Percentiles rank a stretch among this genome's conserved stretches.
These are phyloP conservation scores for Fusarium sp. DNA, from an alignment of 2,329 filamentous ascomycete genomes.

Conservation along the genomic window DNA sequence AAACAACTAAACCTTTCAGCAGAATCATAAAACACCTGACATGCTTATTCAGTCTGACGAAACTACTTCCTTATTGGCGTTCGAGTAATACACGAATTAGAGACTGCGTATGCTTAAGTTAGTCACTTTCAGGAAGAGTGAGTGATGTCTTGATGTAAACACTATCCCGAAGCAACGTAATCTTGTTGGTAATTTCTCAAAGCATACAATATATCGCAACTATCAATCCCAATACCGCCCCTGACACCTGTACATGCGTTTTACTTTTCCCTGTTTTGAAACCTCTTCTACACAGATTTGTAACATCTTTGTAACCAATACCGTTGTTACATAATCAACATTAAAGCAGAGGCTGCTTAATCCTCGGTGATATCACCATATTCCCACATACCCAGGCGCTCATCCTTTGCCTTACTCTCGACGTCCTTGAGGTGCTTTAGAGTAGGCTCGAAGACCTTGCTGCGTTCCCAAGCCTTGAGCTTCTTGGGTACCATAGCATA, in stretches of 20 bases:
- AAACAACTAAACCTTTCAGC: slow-evolving; percentile 1
- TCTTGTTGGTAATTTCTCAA: slow-evolving; percentile 16
- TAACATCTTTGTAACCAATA: slow-evolving; percentile 29
- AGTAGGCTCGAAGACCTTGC: slow-evolving; percentile 75
- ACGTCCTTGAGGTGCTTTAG: slow-evolving; percentile 79
- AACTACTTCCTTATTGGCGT: slow-evolving; percentile 22
- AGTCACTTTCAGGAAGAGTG: slow-evolving; percentile 17
- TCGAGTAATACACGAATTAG: background rate
- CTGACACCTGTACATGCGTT: slow-evolving; percentile 34
- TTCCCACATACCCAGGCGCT: slow-evolving; percentile 93
- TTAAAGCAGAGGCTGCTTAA: slow-evolving; percentile 56
- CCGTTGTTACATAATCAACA: slow-evolving; percentile 18
- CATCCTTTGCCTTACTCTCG: slow-evolving; percentile 82
- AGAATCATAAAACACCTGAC: slow-evolving; percentile 14
- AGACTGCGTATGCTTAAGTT: slow-evolving; percentile 23
- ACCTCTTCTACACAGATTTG: slow-evolving; percentile 16
- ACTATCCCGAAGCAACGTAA: slow-evolving; percentile 8
- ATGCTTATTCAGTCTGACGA: slow-evolving; percentile 15
- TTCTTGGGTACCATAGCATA: slow-evolving; percentile 93
- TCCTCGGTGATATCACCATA: slow-evolving; percentile 97
- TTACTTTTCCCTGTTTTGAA: slow-evolving; percentile 25
- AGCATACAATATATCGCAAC: slow-evolving; percentile 22
- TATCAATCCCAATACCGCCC: slow-evolving; percentile 1
- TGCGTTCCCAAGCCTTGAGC: slow-evolving; percentile 90
- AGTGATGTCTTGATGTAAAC: background rate